Evolutionary conservation across 1,284 basidiomycete genomes (phyloP), one percentile per base, ranked within the genome.

Genomic region (Bondarzewia mesenterica): DNA sequence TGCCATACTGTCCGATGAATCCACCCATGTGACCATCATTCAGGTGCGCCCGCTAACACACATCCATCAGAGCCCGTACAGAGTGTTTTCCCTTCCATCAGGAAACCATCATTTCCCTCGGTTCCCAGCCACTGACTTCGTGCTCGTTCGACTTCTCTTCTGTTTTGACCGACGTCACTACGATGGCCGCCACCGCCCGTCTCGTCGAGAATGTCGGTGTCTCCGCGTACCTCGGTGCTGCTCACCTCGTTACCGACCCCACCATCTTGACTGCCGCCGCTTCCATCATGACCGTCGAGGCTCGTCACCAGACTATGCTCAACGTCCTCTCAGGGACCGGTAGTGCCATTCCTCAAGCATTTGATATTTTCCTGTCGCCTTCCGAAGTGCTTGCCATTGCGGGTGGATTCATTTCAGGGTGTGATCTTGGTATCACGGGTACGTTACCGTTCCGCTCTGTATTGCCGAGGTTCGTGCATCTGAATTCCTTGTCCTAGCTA

Each of bases 181-280:
- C 82, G 14, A 89, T 90, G 85, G 72, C 80, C 36, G 72, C 78
- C 5, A 75, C 77, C n/a, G 88, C 89, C 2, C 83, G 86, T 54
- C 66, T 83, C 2, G 77, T 93, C n/a, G 89, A 93, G 69, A 75
- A 80, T 52, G 74, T 89, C 40, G 89, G 90, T 57, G 85, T 89
- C 39, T 68, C 73, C 29, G 87, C 87, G 2, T 93, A 93, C 68
- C 76, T 89, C 35, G 89, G 89, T 51, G 88, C 80, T 46, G 80
- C 84, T 6, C 71, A 76, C 47, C 74, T 85, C 46, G 59, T 90
- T 46, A 62, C 68, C 20, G 80, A 89, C 57, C 78, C 82, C n/a
- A 64, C 70, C 29, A 61, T 90, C 55, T 68, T 89, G 46, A 76
- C 76, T 46, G 75, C 80, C 25, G 88, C 88, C 43, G 89, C 75